A percentile compares a stretch with the other conserved stretches of the same genome.
Evolutionary conservation across 306 rosid genomes (phyloP).

Genomic region (Astragalus membranaceus): DNA sequence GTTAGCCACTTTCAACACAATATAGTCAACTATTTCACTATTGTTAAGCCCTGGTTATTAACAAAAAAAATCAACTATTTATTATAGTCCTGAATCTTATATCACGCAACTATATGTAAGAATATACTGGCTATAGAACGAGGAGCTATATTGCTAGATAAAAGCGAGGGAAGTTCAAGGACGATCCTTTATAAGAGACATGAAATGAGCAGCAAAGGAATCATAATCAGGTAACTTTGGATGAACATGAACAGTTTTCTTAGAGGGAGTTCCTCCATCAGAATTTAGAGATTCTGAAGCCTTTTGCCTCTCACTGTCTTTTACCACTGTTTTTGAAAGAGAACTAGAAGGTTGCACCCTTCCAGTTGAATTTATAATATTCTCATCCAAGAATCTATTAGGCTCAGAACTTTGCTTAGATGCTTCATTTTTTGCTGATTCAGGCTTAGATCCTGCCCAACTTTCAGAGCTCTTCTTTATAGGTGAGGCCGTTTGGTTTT

Average conservation of each 20-base stretch:
- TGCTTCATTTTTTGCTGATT: too few species aligned
- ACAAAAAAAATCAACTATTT: background rate
- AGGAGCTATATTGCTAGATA: constrained; percentile 17
- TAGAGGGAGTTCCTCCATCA: constrained; percentile 26
- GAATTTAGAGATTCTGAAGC: constrained; percentile 23
- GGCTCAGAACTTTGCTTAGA: too few species aligned
- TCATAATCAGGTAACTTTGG: constrained; percentile 89
- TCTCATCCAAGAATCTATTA: constrained; percentile 25
- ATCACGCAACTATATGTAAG: constrained; percentile 16
- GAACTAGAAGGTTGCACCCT: constrained; percentile 25
- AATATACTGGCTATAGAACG: background rate
- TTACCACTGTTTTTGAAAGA: constrained; percentile 23
- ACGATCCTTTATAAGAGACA: constrained; percentile 48
- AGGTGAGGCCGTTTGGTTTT: too few species aligned
- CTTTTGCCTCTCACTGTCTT: constrained; percentile 23
- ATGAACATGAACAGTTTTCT: constrained; percentile 62
- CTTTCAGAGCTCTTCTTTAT: too few species aligned
- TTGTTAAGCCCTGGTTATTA: too few species aligned
- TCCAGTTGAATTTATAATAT: constrained; percentile 25
- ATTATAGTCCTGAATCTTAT: background rate
- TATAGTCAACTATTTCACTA: too few species aligned
- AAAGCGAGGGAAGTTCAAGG: constrained; percentile 27
- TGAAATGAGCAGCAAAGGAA: constrained; percentile 56
- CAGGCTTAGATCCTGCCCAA: too few species aligned
- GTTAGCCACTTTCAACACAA: too few species aligned